Base-by-base conservation (phyloP, 2,329 filamentous ascomycete species). In the Myriangium duriaei region DNA sequence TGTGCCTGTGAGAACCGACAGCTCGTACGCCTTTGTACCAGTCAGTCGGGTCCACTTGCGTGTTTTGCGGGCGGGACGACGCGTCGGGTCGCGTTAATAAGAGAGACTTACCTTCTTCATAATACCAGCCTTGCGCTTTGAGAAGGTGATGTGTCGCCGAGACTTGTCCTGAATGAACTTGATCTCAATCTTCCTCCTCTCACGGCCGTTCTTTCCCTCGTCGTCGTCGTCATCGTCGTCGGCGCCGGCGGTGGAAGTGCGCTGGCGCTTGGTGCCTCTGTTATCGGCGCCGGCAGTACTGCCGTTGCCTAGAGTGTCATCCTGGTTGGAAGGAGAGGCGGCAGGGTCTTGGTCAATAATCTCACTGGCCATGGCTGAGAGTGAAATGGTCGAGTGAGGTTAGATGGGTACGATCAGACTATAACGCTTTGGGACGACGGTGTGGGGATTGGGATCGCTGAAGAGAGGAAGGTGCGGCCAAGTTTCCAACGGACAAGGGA, bases 111-210 rank as follows among this genome's bases (percentile, higher is more conserved):
- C 91, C 86, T 96, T 96, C 74, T 98, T 96, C 91, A 98, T 96
- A 64, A 98, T 96, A 53, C 91, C 91, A 40, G 91, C 91, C 72
- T 98, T 98, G 62, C 91, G 85, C 78, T 98, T 98, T 52, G 88
- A 96, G 64, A 98, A 96, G 55, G 91, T 96, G 61, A 96, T 98
- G 70, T 98, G 91, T 47, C 91, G 82, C 67, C 91, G 86, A 67
- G 88, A 96, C 72, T 98, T 98, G 68, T 98, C 91, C 65, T 87
- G 88, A 64, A 98, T 98, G 69, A 98, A 98, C 74, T 98, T 98
- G 69, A 98, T 98, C 67, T 98, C 91, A 56, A 98, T 98, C 81
- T 98, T 98, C 68, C 91, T 79, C 59, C 91, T 81, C 74, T 96
- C 91, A 64, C 91, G 87, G 57, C 86, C 86, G 47, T 85, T 85